Evolutionary conservation across 2,329 filamentous ascomycete species (phyloP), one percentile per base, ranked within the genome.

Genomic region (Penicillium sp.): DNA sequence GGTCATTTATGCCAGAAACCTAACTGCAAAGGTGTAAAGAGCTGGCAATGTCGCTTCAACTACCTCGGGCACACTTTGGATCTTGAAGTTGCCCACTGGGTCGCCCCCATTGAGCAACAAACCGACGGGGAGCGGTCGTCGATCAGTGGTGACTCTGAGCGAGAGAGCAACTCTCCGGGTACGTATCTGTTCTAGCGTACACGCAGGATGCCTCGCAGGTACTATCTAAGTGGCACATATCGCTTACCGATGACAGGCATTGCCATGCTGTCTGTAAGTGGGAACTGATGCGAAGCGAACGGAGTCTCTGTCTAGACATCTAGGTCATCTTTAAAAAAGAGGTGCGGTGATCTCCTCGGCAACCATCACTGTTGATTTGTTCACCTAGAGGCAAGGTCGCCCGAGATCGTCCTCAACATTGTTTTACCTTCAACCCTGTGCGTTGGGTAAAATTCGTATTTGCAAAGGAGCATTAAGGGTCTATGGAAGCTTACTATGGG

Each of bases 1-100:
- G 73, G 73, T 0, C 74, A 76, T 42, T 35, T 57, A 18, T 64
- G 61, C 37, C 60, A 64, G 30, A 61, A 56, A 29, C 52, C 54
- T 7, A 51, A 52, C 17, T 64, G 61, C 35, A 55, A 51, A 40
- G 56, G 46, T 16, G 45, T 44, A 3, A 62, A 59, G 41, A 52
- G 49, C 35, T 52, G 49, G 44, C 52, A 53, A 22, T 61, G 57
- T 39, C 56, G 49, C 17, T 61, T 60, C 29, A 49, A 49, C 22
- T 50, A 53, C n/a, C 42, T 42, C 16, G 49, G 47, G 1, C 59
- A 62, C 38, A 51, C 32, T 6, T 32, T 61, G 6, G 52, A 59
- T 27, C 37, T 59, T 23, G 17, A 46, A 17, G 44, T 52, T 3
- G 32, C 41, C 8, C 45, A 51, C 11, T 59, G 54, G 54, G 47